A percentile compares a stretch with the other conserved stretches of the same genome.
Evolutionary conservation across 495 filamentous ascomycete species (phyloP).

Genomic region (Aspergillus diversus): DNA sequence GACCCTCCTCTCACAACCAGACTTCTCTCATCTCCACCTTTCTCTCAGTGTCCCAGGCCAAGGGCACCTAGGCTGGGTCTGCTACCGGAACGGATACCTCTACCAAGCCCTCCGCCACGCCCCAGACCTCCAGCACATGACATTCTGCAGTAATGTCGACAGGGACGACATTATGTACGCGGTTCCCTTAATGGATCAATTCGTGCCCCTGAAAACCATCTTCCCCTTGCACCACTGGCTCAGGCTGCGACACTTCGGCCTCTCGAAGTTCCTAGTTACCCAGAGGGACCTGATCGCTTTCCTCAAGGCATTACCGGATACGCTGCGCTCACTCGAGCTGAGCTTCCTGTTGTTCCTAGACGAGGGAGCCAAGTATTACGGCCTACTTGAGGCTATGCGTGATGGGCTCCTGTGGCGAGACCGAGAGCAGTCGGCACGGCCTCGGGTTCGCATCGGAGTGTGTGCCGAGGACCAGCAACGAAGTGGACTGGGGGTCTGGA

Average conservation of each 20-base stretch:
- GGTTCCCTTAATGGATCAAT: not conserved
- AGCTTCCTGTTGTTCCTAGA: conserved; percentile 25
- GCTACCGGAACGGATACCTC: conserved; percentile 18
- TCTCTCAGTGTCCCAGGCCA: conserved; percentile 16
- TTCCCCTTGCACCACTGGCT: conserved; percentile 28
- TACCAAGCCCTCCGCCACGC: conserved; percentile 16
- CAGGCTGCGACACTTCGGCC: conserved; percentile 30
- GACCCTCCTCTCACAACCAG: conserved; percentile 22
- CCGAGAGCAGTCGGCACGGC: conserved; percentile 10
- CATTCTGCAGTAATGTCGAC: conserved; percentile 12
- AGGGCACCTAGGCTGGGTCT: conserved; percentile 16
- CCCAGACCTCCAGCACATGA: conserved; percentile 20
- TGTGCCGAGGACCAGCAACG: not conserved
- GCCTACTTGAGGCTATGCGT: conserved; percentile 19
- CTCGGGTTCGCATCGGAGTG: conserved; percentile 8
- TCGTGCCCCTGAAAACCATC: conserved; percentile 24
- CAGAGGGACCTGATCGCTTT: conserved; percentile 25
- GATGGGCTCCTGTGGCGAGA: conserved; percentile 17
- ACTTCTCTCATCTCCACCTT: conserved; percentile 25
- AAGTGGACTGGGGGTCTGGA: conserved; percentile 13
- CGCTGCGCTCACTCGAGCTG: conserved; percentile 21
- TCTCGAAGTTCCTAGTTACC: conserved; percentile 28
- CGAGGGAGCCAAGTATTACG: conserved; percentile 14
- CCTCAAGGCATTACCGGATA: conserved; percentile 21
- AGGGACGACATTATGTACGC: not conserved